phyloP scores from a whole-genome alignment of 768 basidiomycete genomes.

The Leccinum boreale region DNA sequence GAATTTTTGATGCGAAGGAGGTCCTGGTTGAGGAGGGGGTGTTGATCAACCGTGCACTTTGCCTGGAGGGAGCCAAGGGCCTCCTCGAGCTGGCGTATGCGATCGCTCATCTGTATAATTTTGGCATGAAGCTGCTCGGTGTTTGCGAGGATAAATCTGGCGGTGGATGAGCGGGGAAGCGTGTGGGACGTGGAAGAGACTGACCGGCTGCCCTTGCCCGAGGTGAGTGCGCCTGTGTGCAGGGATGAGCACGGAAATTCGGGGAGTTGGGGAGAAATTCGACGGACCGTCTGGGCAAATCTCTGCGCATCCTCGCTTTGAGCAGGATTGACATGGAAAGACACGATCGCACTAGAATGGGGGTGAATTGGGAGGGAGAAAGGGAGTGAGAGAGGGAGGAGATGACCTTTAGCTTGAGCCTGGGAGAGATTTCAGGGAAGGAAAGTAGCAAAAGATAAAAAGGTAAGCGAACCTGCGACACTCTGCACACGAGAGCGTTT shows the following conservation, averaged over 20 bases:
- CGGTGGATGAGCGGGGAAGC: slow-evolving; percentile 9
- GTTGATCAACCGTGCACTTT: slow-evolving; percentile 38
- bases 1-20: slow-evolving; percentile 63
- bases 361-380: background rate
- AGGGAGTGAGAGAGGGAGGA: background rate
- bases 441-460: background rate
- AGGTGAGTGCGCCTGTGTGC: slow-evolving; percentile 52
- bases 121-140: slow-evolving; percentile 65
- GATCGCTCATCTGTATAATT: slow-evolving; percentile 57
- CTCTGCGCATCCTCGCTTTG: slow-evolving; percentile 61
- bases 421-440: background rate
- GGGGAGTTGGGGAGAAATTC: background rate
- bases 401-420: slow-evolving; percentile 57
- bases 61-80: slow-evolving; percentile 47
- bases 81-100: slow-evolving; percentile 63
- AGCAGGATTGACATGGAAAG: slow-evolving; percentile 66
- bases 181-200: slow-evolving; percentile 6
- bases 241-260: background rate
- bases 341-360: slow-evolving; percentile 54
- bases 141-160: slow-evolving; percentile 64
- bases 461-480: slow-evolving; percentile 47
- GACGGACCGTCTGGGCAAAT: slow-evolving; percentile 56
- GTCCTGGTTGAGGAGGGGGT: slow-evolving; percentile 58
- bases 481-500: slow-evolving; percentile 61
- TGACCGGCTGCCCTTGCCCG: slow-evolving; percentile 62